phyloP scores from a whole-genome alignment of 345 rosid species.

The Laguncularia racemosa region DNA sequence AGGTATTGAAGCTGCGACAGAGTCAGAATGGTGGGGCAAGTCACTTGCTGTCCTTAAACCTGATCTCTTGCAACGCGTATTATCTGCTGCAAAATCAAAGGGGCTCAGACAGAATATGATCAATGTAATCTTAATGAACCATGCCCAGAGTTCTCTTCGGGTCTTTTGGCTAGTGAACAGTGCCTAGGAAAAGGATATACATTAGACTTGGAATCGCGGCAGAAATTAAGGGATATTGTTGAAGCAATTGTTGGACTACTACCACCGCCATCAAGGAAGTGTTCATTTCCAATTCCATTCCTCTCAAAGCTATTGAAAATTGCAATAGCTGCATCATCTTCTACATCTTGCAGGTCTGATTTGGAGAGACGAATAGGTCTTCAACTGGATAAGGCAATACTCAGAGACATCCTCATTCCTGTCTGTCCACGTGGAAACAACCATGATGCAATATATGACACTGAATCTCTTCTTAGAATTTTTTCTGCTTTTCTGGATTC shows the following conservation, averaged over 20 bases:
- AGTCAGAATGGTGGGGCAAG: constrained; percentile 87
- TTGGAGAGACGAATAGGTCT: neutral
- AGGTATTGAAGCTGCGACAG: constrained; percentile 44
- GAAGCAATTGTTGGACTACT: constrained; percentile 65
- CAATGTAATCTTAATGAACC: constrained; percentile 69
- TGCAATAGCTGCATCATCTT: constrained; percentile 47
- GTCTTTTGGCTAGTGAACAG: constrained; percentile 40
- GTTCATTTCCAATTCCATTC: constrained; percentile 73
- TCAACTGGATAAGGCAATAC: neutral
- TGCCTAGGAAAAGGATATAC: constrained; percentile 44
- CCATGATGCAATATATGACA: neutral
- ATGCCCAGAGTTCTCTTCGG: constrained; percentile 67
- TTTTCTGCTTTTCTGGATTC: neutral
- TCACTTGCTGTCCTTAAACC: constrained; percentile 53
- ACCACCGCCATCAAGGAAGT: constrained; percentile 71
- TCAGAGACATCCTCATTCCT: neutral
- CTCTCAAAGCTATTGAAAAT: constrained; percentile 71
- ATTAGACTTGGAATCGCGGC: constrained; percentile 49
- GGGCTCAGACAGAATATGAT: constrained; percentile 80
- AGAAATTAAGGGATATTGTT: constrained; percentile 55
- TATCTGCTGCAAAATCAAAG: constrained; percentile 64
- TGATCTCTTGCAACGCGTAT: constrained; percentile 65
- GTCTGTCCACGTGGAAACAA: no score
- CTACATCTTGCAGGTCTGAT: constrained; percentile 9
- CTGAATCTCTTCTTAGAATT: neutral